phyloP scores from a whole-genome alignment of 129 eudicot genomes.

The Sambucus nigra region DNA sequence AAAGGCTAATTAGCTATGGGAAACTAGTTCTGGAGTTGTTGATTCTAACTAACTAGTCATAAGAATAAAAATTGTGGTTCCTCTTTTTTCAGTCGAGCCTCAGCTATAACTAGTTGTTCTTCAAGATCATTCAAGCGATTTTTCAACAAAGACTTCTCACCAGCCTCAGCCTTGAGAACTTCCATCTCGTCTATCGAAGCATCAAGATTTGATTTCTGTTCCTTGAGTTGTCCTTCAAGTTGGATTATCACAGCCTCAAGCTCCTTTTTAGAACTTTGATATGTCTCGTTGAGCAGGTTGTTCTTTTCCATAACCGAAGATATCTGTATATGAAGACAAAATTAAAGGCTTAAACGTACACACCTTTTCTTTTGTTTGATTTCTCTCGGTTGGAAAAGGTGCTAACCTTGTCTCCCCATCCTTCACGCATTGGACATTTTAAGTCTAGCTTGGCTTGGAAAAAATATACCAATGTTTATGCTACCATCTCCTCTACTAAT shows the following conservation, averaged over 20 bases:
- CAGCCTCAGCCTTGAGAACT: constrained; percentile 35
- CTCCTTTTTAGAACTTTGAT: constrained; percentile 51
- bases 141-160: constrained; percentile 37
- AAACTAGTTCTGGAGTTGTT: neutral
- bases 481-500: too few species aligned
- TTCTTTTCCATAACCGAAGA: constrained; percentile 73
- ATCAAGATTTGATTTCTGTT: constrained; percentile 39
- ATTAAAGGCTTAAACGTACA: too few species aligned
- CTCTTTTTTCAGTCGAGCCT: constrained; percentile 40
- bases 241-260: constrained; percentile 36
- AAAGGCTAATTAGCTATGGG: neutral
- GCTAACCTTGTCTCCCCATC: too few species aligned
- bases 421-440: too few species aligned
- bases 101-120: constrained; percentile 46
- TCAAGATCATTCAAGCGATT: constrained; percentile 47
- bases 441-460: too few species aligned
- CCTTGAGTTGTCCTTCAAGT: constrained; percentile 72
- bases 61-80: constrained; percentile 10
- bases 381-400: too few species aligned
- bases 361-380: too few species aligned
- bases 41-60: neutral
- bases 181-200: constrained; percentile 49
- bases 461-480: too few species aligned
- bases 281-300: constrained; percentile 44
- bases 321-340: constrained; percentile 36